Base-by-base conservation (phyloP, 495 filamentous ascomycete species). In the Podospora pseudoanserina region DNA sequence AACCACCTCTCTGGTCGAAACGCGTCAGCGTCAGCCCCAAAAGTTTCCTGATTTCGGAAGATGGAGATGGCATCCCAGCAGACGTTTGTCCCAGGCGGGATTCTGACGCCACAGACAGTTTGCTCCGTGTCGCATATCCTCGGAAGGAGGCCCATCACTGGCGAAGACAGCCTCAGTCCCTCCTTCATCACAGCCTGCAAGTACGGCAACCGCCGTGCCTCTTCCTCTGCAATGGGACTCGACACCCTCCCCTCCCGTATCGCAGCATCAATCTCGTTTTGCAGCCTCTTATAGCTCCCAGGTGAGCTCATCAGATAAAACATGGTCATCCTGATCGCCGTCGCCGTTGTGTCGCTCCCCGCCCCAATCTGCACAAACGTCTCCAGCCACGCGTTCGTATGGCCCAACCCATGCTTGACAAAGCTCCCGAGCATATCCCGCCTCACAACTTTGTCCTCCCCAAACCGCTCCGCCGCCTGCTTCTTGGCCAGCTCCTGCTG, bases 331-430 rank as follows among this genome's bases (percentile, higher is more conserved):
- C 83, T 81, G 68, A 90, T 83, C 7, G 84, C 81, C 9, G 86
- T 87, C 1, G 86, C 84, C 0, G 87, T 89, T 5, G 89, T 90
- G 68, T 91, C 89, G 0, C 87, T 84, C 5, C 87, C 88, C 0
- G 89, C 89, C 2, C 87, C 75, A 32, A 80, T 80, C 74, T 82
- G 79, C 16, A 81, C 72, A 6, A 82, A 67, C 28, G 76, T 77
- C 67, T 84, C 64, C 78, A 76, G 20, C 67, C 75, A 72, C 58
- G 68, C 75, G 59, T 78, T 71, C 68, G 58, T 67, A 20, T 67
- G 68, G 4, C 70, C 60, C 56, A 80, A 56, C 0, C 74, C 77
- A 16, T 75, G 67, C 7, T 70, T 71, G 3, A 79, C 74, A 71
- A 78, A 81, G 26, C 70, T 66, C 18, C 73, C 75, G 30, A 85